Evolutionary conservation across 1,139 yeast genomes (phyloP).

Genomic region (Protomyces inundatus): DNA sequence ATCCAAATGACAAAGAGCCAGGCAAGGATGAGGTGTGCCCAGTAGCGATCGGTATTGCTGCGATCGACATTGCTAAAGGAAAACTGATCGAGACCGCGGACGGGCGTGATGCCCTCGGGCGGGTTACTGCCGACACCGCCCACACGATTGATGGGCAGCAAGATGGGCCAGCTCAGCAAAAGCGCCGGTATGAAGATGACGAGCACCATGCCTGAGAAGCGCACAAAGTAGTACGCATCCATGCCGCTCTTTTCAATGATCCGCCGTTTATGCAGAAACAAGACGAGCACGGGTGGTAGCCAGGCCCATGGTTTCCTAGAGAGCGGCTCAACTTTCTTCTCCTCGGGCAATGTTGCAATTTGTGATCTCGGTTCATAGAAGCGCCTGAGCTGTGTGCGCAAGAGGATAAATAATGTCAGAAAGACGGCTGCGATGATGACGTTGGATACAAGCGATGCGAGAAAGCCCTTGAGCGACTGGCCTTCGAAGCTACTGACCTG

Average conservation of each 20-base stretch:
- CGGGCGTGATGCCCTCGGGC: constrained; percentile 36
- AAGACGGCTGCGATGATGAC: constrained; percentile 58
- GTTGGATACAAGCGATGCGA: constrained; percentile 52
- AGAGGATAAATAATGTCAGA: constrained; percentile 52
- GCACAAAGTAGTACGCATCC: constrained; percentile 72
- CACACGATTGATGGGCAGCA: constrained; percentile 83
- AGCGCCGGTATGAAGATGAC: constrained; percentile 60
- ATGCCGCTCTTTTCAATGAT: constrained; percentile 73
- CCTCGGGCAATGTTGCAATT: constrained; percentile 33
- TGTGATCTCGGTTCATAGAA: constrained; percentile 80
- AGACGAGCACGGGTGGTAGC: constrained; percentile 47
- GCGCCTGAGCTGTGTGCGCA: constrained; percentile 61
- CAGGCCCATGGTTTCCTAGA: constrained; percentile 40
- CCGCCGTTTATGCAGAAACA: constrained; percentile 55
- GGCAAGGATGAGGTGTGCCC: constrained; percentile 78
- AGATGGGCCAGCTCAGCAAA: constrained; percentile 63
- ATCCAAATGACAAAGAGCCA: constrained; percentile 72
- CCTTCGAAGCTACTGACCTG: constrained; percentile 5
- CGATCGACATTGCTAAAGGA: constrained; percentile 72
- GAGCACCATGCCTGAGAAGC: constrained; percentile 65
- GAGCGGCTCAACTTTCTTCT: constrained; percentile 12
- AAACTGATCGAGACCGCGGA: constrained; percentile 63
- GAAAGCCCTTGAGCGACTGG: constrained; percentile 42
- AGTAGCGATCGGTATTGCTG: constrained; percentile 54
- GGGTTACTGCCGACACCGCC: constrained; percentile 48